Base-by-base conservation (phyloP, 75 land plant genomes). In the Selaginella moellendorffii region DNA sequence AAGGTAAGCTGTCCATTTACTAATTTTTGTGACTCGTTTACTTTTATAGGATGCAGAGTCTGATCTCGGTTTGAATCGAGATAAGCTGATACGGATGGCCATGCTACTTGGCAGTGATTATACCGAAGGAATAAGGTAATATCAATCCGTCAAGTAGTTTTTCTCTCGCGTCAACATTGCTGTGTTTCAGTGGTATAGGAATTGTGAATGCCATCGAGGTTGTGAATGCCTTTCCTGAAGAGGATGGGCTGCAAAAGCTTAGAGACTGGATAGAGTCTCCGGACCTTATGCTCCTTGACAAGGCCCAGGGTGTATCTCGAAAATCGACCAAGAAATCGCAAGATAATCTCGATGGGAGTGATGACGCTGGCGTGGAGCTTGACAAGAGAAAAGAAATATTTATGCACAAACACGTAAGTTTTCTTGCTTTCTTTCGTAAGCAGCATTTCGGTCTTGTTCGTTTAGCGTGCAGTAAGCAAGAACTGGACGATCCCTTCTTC, bases 151-250 rank as follows among this genome's bases (percentile, higher is more conserved):
- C 52, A 46, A 19, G 2, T 28, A 62, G 24, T 62, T 24, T 31
- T 26, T 51, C 58, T 21, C 2, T 29, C 31, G 18, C 68, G 53
- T 26, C 54, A 1, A 1, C 17, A 10, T 52, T 20, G 2, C n/a
- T 30, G 54, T 36, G 10, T 28, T 65, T 63, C 74, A 93, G 98
- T 80, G 98, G 98, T 14, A 86, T 93, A 61, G 98, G 98, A 24
- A 93, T 93, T 76, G 96, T 93, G 17, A 93, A 93, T 81, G 98
- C 96, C 30, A 86, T 93, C 74, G 98, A 93, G 74, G 96, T 89
- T 69, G 82, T 93, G 68, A 80, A 80, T 79, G 83, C 98, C 46
- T 93, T 93, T 71, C 83, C 83, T n/a, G 98, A 80, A 65, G 90
- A 83, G 29, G 87, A 80, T 66, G 98, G 90, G 2, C 84, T 93